Base-by-base conservation (phyloP, 2,329 filamentous ascomycete species). In the Westerdykella aurantiaca region DNA sequence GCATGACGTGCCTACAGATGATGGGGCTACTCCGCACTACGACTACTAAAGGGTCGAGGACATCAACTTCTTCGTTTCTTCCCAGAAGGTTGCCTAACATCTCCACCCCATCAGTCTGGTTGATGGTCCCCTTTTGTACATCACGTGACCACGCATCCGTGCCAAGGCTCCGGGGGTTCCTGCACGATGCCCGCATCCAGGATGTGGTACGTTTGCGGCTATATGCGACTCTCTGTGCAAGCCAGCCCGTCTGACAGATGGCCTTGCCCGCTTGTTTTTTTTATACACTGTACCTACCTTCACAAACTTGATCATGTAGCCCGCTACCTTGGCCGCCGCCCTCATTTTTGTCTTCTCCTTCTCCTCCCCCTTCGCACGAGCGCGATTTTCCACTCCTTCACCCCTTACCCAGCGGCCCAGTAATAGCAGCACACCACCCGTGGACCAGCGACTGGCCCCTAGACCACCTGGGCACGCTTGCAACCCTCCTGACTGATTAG, bases 221-320 rank as follows among this genome's bases (percentile, higher is more conserved):
- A 55, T 43, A 39, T 46, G 23, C 42, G 18, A 21, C 18, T 42
- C 47, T 38, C 17, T 46, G 49, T 53, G 49, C 53, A 48, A 53
- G 47, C 51, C 50, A 44, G 50, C 49, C 9, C 50, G 49, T 47
- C 47, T 52, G 52, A 57, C 53, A 46, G 29, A 45, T 49, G 45
- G 41, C 49, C 48, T 42, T 42, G 50, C 37, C 37, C 46, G 44
- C 41, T 23, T 42, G 43, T 38, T 37, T 41, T 41, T 41, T 38
- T n/a, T n/a, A n/a, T n/a, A n/a, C n/a, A n/a, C n/a, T n/a, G n/a
- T n/a, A n/a, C n/a, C n/a, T 41, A 35, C 34, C 29, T 16, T 22
- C 38, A 31, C 46, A 49, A 13, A 29, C n/a, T n/a, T n/a, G n/a
- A n/a, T n/a, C 22, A 58, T 56, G 57, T 52, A 55, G 47, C 44